A percentile compares a stretch with the other conserved stretches of the same genome.
phyloP scores from a whole-genome alignment of 2,329 filamentous ascomycete genomes.

The Fusarium sp. region DNA sequence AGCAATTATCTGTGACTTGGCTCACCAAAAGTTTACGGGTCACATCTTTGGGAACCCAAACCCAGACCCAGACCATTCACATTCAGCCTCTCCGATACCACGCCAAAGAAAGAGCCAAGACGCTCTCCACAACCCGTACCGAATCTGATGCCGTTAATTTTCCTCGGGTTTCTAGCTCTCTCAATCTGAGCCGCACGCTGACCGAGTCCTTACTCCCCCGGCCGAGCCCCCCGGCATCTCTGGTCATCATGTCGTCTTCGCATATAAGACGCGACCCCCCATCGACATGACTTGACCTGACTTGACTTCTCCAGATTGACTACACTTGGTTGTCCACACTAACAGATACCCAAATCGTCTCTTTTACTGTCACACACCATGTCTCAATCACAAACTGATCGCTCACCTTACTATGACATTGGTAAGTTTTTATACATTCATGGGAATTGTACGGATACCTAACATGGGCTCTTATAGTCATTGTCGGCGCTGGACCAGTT shows the following conservation, averaged over 20 bases:
- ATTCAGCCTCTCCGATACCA: not conserved
- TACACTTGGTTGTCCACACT: slow-evolving; percentile 8
- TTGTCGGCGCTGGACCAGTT: slow-evolving; percentile 89
- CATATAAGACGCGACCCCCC: slow-evolving; percentile 36
- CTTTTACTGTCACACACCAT: slow-evolving; percentile 19
- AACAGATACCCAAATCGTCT: slow-evolving; percentile 13
- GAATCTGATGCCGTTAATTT: slow-evolving; percentile 37
- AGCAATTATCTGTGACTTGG: slow-evolving; percentile 3
- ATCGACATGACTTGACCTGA: slow-evolving; percentile 2
- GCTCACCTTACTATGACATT: slow-evolving; percentile 57
- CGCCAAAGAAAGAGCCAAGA: slow-evolving; percentile 19
- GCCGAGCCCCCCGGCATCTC: slow-evolving; percentile 26
- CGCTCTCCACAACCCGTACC: slow-evolving; percentile 32
- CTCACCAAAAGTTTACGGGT: slow-evolving; percentile 9
- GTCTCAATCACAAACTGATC: slow-evolving; percentile 33
- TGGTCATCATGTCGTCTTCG: slow-evolving; percentile 20
- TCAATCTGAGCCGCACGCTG: slow-evolving; percentile 17
- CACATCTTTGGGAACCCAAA: slow-evolving; percentile 11
- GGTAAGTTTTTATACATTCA: slow-evolving; percentile 47
- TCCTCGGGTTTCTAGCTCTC: slow-evolving; percentile 23
- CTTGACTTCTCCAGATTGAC: slow-evolving; percentile 2
- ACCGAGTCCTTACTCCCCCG: slow-evolving; percentile 7
- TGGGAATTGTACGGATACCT: slow-evolving; percentile 25
- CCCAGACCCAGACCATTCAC: slow-evolving; percentile 8
- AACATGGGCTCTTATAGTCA: slow-evolving; percentile 64